Evolutionary conservation across 2,329 filamentous ascomycete species (phyloP).

Genomic region (Sporothrix euskadiensis): DNA sequence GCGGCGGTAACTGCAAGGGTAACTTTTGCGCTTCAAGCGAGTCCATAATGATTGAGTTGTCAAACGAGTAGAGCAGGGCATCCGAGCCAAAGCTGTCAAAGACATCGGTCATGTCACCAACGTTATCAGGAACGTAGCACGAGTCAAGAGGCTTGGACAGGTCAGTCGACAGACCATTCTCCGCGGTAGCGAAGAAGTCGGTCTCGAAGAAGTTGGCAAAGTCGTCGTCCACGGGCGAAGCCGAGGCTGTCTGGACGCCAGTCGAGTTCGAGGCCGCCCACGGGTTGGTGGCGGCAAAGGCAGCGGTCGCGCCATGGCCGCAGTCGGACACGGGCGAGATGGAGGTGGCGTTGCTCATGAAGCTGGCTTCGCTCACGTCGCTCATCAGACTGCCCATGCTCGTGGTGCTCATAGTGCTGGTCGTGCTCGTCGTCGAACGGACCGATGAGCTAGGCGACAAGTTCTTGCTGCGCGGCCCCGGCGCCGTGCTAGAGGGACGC

Average conservation of each 20-base stretch:
- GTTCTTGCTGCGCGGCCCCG: constrained; percentile 43
- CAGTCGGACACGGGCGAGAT: constrained; percentile 53
- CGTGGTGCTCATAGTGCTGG: constrained; percentile 35
- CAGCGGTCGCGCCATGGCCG: constrained; percentile 42
- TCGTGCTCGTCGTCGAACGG: constrained; percentile 48
- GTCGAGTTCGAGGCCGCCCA: constrained; percentile 33
- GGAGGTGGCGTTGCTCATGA: constrained; percentile 38
- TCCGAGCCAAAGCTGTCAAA: constrained; percentile 38
- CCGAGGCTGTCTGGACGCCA: constrained; percentile 47
- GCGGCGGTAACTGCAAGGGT: background rate
- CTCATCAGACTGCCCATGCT: constrained; percentile 27
- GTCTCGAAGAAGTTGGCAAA: constrained; percentile 38
- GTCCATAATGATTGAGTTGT: constrained; percentile 27
- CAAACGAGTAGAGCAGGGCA: constrained; percentile 43
- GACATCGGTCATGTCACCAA: background rate
- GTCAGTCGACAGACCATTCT: background rate
- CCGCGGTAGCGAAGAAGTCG: constrained; percentile 32
- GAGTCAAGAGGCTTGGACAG: background rate
- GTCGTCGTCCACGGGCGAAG: constrained; percentile 47
- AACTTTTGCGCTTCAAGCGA: constrained; percentile 2
- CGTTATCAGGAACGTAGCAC: background rate
- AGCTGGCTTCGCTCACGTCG: constrained; percentile 33
- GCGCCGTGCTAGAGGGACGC: constrained; percentile 32
- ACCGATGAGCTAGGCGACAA: constrained; percentile 52
- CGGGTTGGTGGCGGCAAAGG: constrained; percentile 41